Evolutionary conservation across 257 asterid genomes (phyloP), one percentile per base, ranked within the genome.

Genomic region (Forsythia viridissima): DNA sequence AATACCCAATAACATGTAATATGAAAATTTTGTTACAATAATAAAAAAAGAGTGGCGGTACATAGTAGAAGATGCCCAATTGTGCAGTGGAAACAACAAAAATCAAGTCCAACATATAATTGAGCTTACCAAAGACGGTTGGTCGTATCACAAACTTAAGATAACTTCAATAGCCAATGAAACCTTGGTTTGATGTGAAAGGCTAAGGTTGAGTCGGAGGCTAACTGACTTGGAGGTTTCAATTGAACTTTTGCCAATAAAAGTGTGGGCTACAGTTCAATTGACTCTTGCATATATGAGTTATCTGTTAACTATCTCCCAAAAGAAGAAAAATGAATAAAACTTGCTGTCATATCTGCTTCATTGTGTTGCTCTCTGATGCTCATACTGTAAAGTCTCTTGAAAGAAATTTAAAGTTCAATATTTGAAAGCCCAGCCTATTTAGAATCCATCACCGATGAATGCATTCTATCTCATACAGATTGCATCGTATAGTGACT

Each of bases 1-100:
- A 34, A 70, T 67, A 40, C 37, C 81, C 38, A 20, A 38, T 12
- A 71, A 66, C 42, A 40, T 65, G 21, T 48, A 30, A 69, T 76
- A 20, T 59, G 34, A 30, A 30, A 30, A 30, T 30, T 30, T 5
- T 61, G 16, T 69, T 42, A 6, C 15, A 24, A 8, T 44, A 38
- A 8, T 59, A 24, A 38, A 63, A 59, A 11, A 18, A 11, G 34
- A 61, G 13, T 21, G 68, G 37, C 8, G 37, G 21, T 55, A 5
- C 65, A 18, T 55, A 55, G 65, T n/a, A 5, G 30, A n/a, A 8
- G 9, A 48, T 15, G 59, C 59, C 20, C 15, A 48, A 4, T 13
- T 48, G 11, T 57, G 66, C 9, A 21, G 69, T 6, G 69, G 15
- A 24, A 61, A 61, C 38, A 9, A 61, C 36, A 20, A 61, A 61